Percentiles rank a stretch among this genome's conserved stretches.
Evolutionary conservation across 176 grass and related monocot species (phyloP).

Genomic region (Metroxylon sagu): DNA sequence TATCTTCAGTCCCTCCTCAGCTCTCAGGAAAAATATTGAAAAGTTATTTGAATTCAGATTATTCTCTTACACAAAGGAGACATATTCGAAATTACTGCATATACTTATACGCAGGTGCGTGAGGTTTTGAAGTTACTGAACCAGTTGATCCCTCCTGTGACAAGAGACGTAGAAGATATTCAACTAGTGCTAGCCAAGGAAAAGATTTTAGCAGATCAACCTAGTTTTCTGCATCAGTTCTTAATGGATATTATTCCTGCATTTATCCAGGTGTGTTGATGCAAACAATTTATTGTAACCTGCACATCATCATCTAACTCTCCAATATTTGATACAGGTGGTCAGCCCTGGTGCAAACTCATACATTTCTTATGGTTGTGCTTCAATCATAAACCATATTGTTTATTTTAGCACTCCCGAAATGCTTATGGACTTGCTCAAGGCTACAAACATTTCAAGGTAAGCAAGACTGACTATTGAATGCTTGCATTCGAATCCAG

Average conservation of each 20-base stretch:
- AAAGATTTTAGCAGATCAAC: conserved; percentile 71
- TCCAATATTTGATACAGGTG: conserved; percentile 30
- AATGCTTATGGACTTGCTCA: conserved; percentile 71
- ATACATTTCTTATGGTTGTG: conserved; percentile 73
- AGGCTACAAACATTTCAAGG: conserved; percentile 85
- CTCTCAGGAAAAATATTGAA: too few species aligned
- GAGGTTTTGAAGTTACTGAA: conserved; percentile 89
- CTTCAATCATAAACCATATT: conserved; percentile 80
- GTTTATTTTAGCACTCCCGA: conserved; percentile 81
- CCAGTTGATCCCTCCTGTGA: conserved; percentile 64
- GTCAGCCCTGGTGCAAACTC: conserved; percentile 85
- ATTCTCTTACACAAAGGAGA: too few species aligned
- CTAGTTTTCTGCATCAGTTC: conserved; percentile 71
- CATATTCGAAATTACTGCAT: not conserved
- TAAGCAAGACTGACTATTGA: conserved; percentile 18
- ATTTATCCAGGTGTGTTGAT: conserved; percentile 80
- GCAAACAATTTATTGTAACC: conserved; percentile 7
- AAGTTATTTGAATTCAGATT: too few species aligned
- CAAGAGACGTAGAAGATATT: conserved; percentile 44
- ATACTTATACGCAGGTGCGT: conserved; percentile 35
- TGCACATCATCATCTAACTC: conserved; percentile 3
- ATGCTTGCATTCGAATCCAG: too few species aligned
- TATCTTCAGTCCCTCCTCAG: too few species aligned
- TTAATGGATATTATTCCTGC: conserved; percentile 74
- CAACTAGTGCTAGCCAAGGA: conserved; percentile 65